These are phyloP conservation scores for Lactifluus piperatus DNA, from an alignment of 768 basidiomycete genomes.

Conservation along the genomic window DNA sequence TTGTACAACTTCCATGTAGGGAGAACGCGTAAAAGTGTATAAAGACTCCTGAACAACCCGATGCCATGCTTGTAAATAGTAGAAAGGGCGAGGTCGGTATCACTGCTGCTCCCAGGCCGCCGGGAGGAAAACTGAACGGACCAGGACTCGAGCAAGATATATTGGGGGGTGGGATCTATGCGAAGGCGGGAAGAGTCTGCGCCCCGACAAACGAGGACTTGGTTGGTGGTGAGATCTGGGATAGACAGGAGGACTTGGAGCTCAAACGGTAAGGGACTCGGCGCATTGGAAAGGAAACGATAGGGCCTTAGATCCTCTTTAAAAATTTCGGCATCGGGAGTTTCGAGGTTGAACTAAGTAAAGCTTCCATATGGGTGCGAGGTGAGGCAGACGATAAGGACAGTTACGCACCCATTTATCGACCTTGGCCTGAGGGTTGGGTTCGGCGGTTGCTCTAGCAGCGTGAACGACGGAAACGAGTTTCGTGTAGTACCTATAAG, in stretches of 20 bases:
- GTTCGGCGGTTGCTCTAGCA: constrained; percentile 55
- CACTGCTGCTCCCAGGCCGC: constrained; percentile 13
- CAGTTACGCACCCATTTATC: constrained; percentile 71
- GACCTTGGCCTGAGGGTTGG: constrained; percentile 37
- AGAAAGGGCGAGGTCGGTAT: constrained; percentile 50
- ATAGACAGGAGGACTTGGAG: constrained; percentile 63
- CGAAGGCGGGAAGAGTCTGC: constrained; percentile 44
- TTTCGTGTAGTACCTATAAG: constrained; percentile 76
- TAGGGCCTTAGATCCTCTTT: constrained; percentile 55
- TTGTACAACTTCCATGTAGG: constrained; percentile 71
- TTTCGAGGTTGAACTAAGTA: constrained; percentile 72
- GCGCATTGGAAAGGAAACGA: constrained; percentile 41
- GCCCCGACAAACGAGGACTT: constrained; percentile 60
- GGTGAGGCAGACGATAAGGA: neutral
- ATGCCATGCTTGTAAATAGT: constrained; percentile 84
- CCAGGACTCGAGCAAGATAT: constrained; percentile 70
- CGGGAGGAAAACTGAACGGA: constrained; percentile 37
- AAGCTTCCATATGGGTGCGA: neutral
- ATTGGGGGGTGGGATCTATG: constrained; percentile 59
- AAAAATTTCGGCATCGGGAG: constrained; percentile 61
- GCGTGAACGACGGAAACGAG: constrained; percentile 67
- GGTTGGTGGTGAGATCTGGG: constrained; percentile 59
- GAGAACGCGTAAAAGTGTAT: constrained; percentile 60
- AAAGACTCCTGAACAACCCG: constrained; percentile 70
- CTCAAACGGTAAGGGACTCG: constrained; percentile 40